Percentiles rank a stretch among this genome's conserved stretches.
Conservation (phyloP, 2,329 filamentous ascomycete species). For the Neodidymelliopsis sp. region DNA sequence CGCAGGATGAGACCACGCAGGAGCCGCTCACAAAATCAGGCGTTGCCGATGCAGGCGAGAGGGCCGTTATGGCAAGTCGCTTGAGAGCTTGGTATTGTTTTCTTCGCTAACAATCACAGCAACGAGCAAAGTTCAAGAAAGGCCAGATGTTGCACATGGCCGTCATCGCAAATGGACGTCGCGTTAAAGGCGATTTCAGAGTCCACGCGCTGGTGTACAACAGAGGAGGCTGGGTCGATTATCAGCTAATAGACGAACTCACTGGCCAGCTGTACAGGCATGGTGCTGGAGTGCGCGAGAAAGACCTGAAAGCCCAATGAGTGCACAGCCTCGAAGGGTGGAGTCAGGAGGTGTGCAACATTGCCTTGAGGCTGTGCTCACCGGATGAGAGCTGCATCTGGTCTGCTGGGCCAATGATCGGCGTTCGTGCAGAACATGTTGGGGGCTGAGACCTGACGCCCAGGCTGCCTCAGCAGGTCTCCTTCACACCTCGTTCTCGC, state of each 20-base stretch:
- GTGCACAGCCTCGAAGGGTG: constrained; percentile 4
- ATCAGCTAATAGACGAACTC: constrained; percentile 33
- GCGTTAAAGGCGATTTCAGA: constrained; percentile 33
- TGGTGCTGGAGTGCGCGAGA: constrained; percentile 42
- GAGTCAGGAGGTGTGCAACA: too few species aligned
- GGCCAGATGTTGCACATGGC: constrained; percentile 40
- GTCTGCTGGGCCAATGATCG: constrained; percentile 27
- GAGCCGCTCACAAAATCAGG: constrained; percentile 32
- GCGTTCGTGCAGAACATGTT: constrained; percentile 23
- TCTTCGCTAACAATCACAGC: constrained; percentile 23
- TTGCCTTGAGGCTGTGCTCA: constrained; percentile 33
- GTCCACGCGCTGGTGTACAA: constrained; percentile 24
- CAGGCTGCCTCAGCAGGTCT: not conserved
- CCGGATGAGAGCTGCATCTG: constrained; percentile 18
- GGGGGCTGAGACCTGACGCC: constrained; percentile 26
- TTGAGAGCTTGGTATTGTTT: not conserved
- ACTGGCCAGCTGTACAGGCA: constrained; percentile 26
- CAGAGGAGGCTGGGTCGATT: constrained; percentile 33
- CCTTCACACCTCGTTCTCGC: constrained; percentile 13
- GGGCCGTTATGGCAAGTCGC: constrained; percentile 24
- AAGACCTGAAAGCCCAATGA: constrained; percentile 24
- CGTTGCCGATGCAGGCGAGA: constrained; percentile 26
- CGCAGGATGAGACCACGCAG: constrained; percentile 26
- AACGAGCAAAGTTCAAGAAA: constrained; percentile 32
- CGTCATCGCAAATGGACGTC: constrained; percentile 23